Base-by-base conservation (phyloP, 176 grass and related monocot genomes). In the Carex cristatella region DNA sequence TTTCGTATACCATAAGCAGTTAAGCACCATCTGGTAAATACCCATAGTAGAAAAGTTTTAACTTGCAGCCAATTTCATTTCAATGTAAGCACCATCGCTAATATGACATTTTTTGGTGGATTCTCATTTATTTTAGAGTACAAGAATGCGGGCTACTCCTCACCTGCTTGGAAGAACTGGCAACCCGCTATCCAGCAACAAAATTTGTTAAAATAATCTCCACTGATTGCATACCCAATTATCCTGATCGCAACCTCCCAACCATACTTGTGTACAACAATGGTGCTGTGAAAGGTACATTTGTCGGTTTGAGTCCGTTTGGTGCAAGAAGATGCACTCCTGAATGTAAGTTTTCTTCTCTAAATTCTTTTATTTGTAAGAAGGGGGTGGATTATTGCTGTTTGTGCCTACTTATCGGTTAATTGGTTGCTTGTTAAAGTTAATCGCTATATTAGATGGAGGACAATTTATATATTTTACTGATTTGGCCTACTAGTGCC, bases 131-230 rank as follows among this genome's bases (percentile, higher is more conserved):
- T 78, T 94, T 42, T 89, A 99, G 97, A 62, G 86, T 99, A 87
- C 93, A 84, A 61, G 93, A 96, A 77, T 99, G 93, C 5, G 97
- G 91, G 44, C 16, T 99, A 86, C 97, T 99, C 54, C 79, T 92
- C 61, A 87, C 86, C 69, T 99, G 90, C 74, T 71, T 99, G 87
- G 97, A 96, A 72, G 93, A 96, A 89, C 73, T 99, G 72, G 87
- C 90, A 10, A 92, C 87, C 57, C 91, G 90, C 84, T 96, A 99
- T 58, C 87, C 97, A 51, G 88, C 61, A 53, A 99, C 93, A 2
- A 99, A 99, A 71, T 99, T 99, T 76, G 93, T 99, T 87, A 99
- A 99, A 84, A 96, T 94, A 87, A 92, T 96, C 58, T 99, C 97
- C 48, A 99, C 97, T 0, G 93, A 96, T 53, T 96, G 97, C 79